Evolutionary conservation across 805 yeast genomes (phyloP), one percentile per base, ranked within the genome.

Genomic region (Candida pini): DNA sequence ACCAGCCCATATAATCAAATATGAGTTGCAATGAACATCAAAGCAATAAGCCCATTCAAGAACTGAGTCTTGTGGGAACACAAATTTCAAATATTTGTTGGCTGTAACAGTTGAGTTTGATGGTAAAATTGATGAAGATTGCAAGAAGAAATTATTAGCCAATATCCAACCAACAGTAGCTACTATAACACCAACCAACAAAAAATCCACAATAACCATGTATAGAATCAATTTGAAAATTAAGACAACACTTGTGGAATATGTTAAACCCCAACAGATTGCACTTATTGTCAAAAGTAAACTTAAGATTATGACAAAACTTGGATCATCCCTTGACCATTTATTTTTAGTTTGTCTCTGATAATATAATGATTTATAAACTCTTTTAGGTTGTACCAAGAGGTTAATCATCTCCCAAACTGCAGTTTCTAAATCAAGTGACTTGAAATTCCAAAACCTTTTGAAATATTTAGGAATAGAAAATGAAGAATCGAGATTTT

Each of bases 31-130:
- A 60, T 89, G 97, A 18, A 88, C 80, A 51, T 88, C 97, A 54
- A 89, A 89, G 62, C 96, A 87, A 55, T 86, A 88, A 1, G 90
- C 88, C 96, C 96, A 89, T 54, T 89, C 96, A 35, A 86, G 62
- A 26, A 67, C 62, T n/a, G 61, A 52, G 22, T 53, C 47, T 7
- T 38, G 45, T 52, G 67, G 54, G 49, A 66, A 28, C 2, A 45
- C 20, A 30, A 53, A 57, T 19, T 58, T 56, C 26, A 63, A 34
- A 18, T 49, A 38, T 43, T 50, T 52, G 33, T 45, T 41, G n/a
- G n/a, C n/a, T 5, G 24, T 37, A 14, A 8, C 23, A 3, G 26
- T 20, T 12, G 42, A 36, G n/a, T 35, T 21, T 3, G 38, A 22
- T 12, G 47, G 24, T 16, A 26, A 20, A 23, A 34, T 28, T 16